These are phyloP conservation scores for Paecilomyces dactylethromorphus DNA, from an alignment of 2,329 filamentous ascomycete genomes.

Conservation along the genomic window DNA sequence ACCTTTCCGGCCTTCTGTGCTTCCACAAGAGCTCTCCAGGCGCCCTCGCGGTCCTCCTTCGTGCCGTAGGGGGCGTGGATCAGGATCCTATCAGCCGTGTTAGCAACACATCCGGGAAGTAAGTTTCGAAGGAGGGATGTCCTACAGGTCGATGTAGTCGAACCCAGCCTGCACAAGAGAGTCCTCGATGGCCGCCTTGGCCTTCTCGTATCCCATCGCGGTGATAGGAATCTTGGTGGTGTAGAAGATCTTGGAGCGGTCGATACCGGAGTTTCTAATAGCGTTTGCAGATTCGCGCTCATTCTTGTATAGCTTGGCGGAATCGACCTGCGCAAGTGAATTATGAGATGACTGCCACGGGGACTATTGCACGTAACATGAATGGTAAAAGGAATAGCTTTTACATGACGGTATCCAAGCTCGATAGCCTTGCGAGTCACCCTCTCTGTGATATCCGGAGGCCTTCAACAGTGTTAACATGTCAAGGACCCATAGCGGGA, in stretches of 20 bases:
- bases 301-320: conserved; percentile 52
- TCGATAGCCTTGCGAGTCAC: conserved; percentile 53
- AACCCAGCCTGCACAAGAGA: conserved; percentile 58
- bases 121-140: neutral
- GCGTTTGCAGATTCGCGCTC: conserved; percentile 50
- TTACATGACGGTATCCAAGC: conserved; percentile 52
- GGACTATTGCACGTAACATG: neutral
- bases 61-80: conserved; percentile 35
- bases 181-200: conserved; percentile 57
- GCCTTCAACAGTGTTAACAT: conserved; percentile 28
- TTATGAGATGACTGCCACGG: neutral
- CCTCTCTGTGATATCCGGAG: conserved; percentile 50
- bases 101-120: neutral
- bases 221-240: conserved; percentile 54
- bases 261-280: conserved; percentile 45
- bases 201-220: conserved; percentile 55
- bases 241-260: conserved; percentile 54
- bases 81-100: conserved; percentile 21
- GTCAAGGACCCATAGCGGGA: neutral
- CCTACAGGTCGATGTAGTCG: conserved; percentile 61
- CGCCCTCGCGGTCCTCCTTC: conserved; percentile 29
- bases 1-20: conserved; percentile 32
- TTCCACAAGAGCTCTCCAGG: conserved; percentile 36
- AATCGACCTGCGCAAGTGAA: conserved; percentile 43
- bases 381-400: conserved; percentile 5